These are phyloP conservation scores for Trametes maxima DNA, from an alignment of 768 basidiomycete species.

Conservation along the genomic window DNA sequence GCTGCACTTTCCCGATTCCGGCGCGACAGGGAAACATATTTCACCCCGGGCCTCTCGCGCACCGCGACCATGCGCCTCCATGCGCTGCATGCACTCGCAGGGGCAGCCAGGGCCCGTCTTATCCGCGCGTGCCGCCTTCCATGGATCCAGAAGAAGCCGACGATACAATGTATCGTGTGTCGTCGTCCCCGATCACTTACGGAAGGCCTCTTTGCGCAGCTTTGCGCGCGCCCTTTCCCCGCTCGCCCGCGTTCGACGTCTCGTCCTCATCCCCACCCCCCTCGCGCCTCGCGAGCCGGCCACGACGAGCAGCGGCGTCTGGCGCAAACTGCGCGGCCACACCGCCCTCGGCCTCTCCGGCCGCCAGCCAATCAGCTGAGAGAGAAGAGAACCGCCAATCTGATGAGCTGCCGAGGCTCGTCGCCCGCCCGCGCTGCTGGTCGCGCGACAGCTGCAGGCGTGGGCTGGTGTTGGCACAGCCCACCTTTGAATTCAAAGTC, in stretches of 20 bases:
- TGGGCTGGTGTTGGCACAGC: too few relatives aligned
- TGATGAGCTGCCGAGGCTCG: too few relatives aligned
- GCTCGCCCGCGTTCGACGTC: background rate
- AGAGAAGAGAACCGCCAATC: too few relatives aligned
- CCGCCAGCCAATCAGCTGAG: background rate
- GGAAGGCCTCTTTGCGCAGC: background rate
- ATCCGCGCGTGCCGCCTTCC: slow-evolving; percentile 3
- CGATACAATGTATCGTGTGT: background rate
- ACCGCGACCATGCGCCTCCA: background rate
- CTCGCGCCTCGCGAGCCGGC: background rate
- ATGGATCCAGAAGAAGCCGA: slow-evolving; percentile 11
- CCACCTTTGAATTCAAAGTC: background rate
- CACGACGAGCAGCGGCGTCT: too few relatives aligned
- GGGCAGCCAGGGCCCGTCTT: background rate
- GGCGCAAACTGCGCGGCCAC: too few relatives aligned
- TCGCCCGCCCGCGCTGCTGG: too few relatives aligned
- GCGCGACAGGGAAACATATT: slow-evolving; percentile 12
- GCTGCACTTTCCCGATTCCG: slow-evolving; percentile 1
- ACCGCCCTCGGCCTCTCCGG: too few relatives aligned
- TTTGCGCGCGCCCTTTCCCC: background rate
- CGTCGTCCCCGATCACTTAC: background rate
- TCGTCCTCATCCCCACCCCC: background rate
- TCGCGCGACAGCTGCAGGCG: too few relatives aligned
- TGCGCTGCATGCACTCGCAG: background rate
- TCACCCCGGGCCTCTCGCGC: background rate